A percentile compares a stretch with the other conserved stretches of the same genome.
Conservation (phyloP, 805 yeast species). For the Pichia nakasei region DNA sequence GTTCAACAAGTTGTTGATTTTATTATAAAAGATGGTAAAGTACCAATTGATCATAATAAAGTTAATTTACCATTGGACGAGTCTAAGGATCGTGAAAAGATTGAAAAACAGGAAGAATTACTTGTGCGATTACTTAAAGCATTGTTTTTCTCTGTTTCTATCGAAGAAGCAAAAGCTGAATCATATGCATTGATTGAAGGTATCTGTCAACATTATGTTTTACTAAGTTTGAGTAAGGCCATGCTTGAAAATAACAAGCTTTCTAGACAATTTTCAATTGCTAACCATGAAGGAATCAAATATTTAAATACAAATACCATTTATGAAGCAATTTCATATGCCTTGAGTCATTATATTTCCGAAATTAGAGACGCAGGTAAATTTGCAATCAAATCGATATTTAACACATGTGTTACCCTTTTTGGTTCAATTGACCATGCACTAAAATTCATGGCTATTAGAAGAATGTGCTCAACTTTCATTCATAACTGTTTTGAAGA, state of each 20-base stretch:
- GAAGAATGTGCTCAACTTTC: slow-evolving; percentile 70
- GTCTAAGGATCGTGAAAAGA: slow-evolving; percentile 38
- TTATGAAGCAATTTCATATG: slow-evolving; percentile 66
- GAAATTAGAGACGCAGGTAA: slow-evolving; percentile 67
- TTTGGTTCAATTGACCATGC: slow-evolving; percentile 64
- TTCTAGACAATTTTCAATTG: slow-evolving; percentile 62
- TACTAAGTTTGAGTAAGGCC: slow-evolving; percentile 69
- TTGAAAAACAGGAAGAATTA: slow-evolving; percentile 57
- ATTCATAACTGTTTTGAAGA: slow-evolving; percentile 91
- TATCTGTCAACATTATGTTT: slow-evolving; percentile 68
- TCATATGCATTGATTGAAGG: slow-evolving; percentile 55
- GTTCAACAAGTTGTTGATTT: slow-evolving; percentile 42
- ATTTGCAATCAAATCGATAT: slow-evolving; percentile 53
- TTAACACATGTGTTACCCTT: slow-evolving; percentile 49
- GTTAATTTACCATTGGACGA: slow-evolving; percentile 30
- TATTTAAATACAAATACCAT: slow-evolving; percentile 61
- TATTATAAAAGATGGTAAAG: slow-evolving; percentile 28
- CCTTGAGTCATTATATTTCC: slow-evolving; percentile 67
- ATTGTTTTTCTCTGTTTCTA: slow-evolving; percentile 65
- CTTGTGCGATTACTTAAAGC: slow-evolving; percentile 58
- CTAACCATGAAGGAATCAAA: slow-evolving; percentile 71
- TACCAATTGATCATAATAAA: slow-evolving; percentile 14
- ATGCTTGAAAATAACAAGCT: slow-evolving; percentile 59
- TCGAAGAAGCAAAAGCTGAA: slow-evolving; percentile 62
- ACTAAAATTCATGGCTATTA: slow-evolving; percentile 63